Evolutionary conservation across 768 basidiomycete genomes (phyloP), one percentile per base, ranked within the genome.

Genomic region (Russula emetica): DNA sequence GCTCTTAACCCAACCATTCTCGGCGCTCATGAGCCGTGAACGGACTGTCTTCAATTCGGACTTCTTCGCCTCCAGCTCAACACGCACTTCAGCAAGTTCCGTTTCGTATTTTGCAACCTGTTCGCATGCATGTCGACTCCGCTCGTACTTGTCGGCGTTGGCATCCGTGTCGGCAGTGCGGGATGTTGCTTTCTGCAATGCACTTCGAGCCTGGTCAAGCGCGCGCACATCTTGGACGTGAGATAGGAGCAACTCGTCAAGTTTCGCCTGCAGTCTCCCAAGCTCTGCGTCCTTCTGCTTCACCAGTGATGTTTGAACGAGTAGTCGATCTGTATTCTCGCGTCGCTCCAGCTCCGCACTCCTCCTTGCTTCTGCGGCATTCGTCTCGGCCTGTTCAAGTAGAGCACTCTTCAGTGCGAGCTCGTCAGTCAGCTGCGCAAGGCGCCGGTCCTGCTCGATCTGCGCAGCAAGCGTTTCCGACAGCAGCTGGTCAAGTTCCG

Each of bases 1-100:
- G 49, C 92, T 92, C 74, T 92, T 90, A 24, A 90, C 84, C 87
- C 94, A 96, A 10, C 89, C 85, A 71, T 89, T 93, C 76, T 97
- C 95, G 45, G 88, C 86, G 59, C 94, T 92, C 28, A 82, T 78
- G 47, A 95, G 76, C 59, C 88, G 80, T 10, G 79, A 76, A 52
- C 84, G 82, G 8, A 87, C 79, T 8, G 83, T 74, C 65, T 94
- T 92, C 16, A 85, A 83, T 72, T 97, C 95, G 2, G 82, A 78
- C 1, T 80, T 83, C 63, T 85, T 82, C 2, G 84, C 76, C 73
- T 96, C 93, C 22, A 97, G 76, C 63, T 98, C 96, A 14, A 84
- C 83, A 44, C 87, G 85, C 14, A 92, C 79, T 59, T 94, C 90
- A 11, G 84, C 82, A 49, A 96, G 70, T 66, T 96, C 94, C 5